Conservation (phyloP, 2,329 filamentous ascomycete species). For the Trichoderma asperellum region DNA sequence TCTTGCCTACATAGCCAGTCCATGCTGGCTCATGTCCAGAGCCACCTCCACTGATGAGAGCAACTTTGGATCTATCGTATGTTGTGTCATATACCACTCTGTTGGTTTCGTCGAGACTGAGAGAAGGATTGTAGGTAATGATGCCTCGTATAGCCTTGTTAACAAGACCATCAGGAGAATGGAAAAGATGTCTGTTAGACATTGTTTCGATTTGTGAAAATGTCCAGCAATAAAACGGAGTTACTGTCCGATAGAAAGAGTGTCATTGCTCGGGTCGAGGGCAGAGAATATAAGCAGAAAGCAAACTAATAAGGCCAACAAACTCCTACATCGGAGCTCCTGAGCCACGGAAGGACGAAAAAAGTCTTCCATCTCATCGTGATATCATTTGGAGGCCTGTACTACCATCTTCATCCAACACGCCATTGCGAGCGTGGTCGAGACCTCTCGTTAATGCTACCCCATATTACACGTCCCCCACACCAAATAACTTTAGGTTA, state of each 20-base stretch:
- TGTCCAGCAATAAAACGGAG: background rate
- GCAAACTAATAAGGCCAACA: background rate
- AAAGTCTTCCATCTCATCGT: slow-evolving; percentile 14
- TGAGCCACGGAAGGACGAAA: slow-evolving; percentile 10
- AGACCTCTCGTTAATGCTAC: background rate
- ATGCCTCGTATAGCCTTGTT: slow-evolving; percentile 56
- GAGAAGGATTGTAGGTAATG: slow-evolving; percentile 56
- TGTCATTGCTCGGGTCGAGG: slow-evolving; percentile 8
- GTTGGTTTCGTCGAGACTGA: slow-evolving; percentile 55
- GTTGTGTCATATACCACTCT: slow-evolving; percentile 55
- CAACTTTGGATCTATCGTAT: slow-evolving; percentile 50
- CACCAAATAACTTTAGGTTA: background rate
- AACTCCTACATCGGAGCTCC: slow-evolving; percentile 22
- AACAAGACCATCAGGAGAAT: slow-evolving; percentile 57
- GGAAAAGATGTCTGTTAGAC: slow-evolving; percentile 59
- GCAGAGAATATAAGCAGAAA: slow-evolving; percentile 17
- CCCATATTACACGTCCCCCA: background rate
- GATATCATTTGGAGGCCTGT: slow-evolving; percentile 1
- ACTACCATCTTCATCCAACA: background rate
- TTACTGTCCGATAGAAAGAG: background rate
- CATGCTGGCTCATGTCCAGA: slow-evolving; percentile 66
- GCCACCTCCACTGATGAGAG: slow-evolving; percentile 58
- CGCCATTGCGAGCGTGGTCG: slow-evolving; percentile 10
- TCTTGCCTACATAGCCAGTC: slow-evolving; percentile 65
- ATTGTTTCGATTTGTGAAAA: slow-evolving; percentile 39